Conservation (phyloP, 202 grass and related monocot genomes). For the Zizania palustris region DNA sequence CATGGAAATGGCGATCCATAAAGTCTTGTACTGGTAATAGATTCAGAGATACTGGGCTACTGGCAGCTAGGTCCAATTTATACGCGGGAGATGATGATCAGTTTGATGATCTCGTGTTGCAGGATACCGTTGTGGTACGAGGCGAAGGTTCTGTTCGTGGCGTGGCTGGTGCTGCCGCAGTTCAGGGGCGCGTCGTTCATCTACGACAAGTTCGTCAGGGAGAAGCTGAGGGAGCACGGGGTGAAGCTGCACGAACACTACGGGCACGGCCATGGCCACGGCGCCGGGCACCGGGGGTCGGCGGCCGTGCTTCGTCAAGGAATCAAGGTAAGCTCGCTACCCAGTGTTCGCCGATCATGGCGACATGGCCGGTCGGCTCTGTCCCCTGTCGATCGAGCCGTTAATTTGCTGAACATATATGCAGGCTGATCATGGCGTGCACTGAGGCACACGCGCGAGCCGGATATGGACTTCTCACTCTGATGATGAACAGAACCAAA, state of each 20-base stretch:
- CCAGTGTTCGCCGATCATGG: not conserved
- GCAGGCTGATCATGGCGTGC: slow-evolving; percentile 41
- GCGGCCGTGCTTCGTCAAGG: not conserved
- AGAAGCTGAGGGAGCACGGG: slow-evolving; percentile 64
- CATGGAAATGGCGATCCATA: slow-evolving; percentile 68
- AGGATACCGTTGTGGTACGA: slow-evolving; percentile 84
- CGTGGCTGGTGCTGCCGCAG: slow-evolving; percentile 85
- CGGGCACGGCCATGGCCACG: slow-evolving; percentile 19
- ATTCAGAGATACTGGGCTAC: not conserved
- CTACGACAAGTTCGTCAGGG: slow-evolving; percentile 72
- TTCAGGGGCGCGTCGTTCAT: slow-evolving; percentile 82
- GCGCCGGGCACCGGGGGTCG: slow-evolving; percentile 1
- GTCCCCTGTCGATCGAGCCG: no score
- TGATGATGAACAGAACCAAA: not conserved
- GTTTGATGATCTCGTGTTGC: not conserved
- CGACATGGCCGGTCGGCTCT: not conserved
- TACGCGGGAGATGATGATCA: no score
- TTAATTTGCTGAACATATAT: slow-evolving; percentile 1
- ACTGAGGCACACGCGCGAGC: slow-evolving; percentile 27
- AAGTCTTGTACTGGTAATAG: slow-evolving; percentile 65
- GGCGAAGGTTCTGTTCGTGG: slow-evolving; percentile 59
- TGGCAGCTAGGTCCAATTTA: no score
- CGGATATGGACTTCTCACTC: not conserved
- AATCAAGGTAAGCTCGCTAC: slow-evolving; percentile 8
- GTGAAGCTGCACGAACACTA: slow-evolving; percentile 39